phyloP scores from a whole-genome alignment of 164 flowering plant species.

The Sedum album region DNA sequence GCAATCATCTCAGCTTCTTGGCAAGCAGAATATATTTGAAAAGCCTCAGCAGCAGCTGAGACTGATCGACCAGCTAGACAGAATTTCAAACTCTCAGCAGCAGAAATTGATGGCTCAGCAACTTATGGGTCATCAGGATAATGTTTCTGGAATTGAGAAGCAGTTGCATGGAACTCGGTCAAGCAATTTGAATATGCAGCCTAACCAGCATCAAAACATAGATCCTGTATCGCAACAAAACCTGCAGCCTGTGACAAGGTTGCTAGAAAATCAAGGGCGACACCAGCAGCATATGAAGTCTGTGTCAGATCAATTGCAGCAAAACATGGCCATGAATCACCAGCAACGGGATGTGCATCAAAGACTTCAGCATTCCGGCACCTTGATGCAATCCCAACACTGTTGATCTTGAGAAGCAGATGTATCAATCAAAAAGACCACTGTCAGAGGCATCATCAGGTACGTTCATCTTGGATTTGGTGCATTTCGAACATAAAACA shows the following conservation, averaged over 20 bases:
- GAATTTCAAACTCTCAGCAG: slow-evolving; percentile 27
- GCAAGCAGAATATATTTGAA: slow-evolving; percentile 49
- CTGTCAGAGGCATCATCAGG: slow-evolving; percentile 68
- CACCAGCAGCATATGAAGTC: slow-evolving; percentile 47
- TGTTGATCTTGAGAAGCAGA: slow-evolving; percentile 72
- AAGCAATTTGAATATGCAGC: slow-evolving; percentile 46
- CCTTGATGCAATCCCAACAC: slow-evolving; percentile 51
- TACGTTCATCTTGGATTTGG: slow-evolving; percentile 24
- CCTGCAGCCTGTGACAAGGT: slow-evolving; percentile 25
- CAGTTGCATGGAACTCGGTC: slow-evolving; percentile 52
- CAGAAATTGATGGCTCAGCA: no score
- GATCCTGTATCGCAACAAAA: slow-evolving; percentile 46
- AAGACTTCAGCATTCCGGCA: slow-evolving; percentile 47
- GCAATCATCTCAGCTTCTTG: slow-evolving; percentile 48
- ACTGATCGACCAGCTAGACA: slow-evolving; percentile 37
- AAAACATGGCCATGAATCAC: slow-evolving; percentile 58
- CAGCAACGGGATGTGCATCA: slow-evolving; percentile 68
- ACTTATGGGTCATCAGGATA: slow-evolving; percentile 48
- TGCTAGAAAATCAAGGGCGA: slow-evolving; percentile 55
- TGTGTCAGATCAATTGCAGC: slow-evolving; percentile 54
- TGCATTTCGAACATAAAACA: not conserved
- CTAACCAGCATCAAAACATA: slow-evolving; percentile 64
- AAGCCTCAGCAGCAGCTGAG: slow-evolving; percentile 59
- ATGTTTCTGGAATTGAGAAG: slow-evolving; percentile 49
- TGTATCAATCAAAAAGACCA: slow-evolving; percentile 65